Conservation (phyloP, 805 yeast species). For the Ogataea nitratoaversa region DNA sequence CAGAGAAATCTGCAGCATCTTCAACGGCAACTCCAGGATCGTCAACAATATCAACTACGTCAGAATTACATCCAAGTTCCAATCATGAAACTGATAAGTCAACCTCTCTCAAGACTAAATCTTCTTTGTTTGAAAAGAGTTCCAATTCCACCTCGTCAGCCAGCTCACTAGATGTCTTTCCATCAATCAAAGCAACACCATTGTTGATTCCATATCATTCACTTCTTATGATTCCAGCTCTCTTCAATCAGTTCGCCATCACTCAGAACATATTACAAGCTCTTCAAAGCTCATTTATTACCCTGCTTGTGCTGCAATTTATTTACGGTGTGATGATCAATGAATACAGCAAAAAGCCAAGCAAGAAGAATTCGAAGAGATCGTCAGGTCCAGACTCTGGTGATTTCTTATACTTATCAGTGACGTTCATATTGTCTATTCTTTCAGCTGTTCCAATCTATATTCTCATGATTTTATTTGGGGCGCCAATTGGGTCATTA, state of each 20-base stretch:
- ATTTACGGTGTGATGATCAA: conserved; percentile 32
- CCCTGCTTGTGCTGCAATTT: conserved; percentile 33
- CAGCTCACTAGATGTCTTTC: conserved; percentile 7
- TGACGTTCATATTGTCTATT: conserved; percentile 31
- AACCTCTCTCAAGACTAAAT: background rate
- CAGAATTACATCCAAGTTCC: background rate
- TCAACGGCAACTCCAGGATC: background rate
- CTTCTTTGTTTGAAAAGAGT: background rate
- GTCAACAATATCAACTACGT: background rate
- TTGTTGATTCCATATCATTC: conserved; percentile 31
- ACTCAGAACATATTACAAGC: conserved; percentile 24
- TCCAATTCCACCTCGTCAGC: conserved; percentile 1
- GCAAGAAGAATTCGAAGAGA: conserved; percentile 12
- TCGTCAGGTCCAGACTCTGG: conserved; percentile 11
- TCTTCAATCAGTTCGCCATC: conserved; percentile 32
- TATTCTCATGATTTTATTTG: conserved; percentile 53
- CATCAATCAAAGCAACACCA: conserved; percentile 14
- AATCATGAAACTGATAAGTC: background rate
- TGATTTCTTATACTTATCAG: conserved; percentile 24
- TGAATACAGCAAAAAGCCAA: conserved; percentile 27
- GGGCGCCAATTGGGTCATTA: conserved; percentile 69
- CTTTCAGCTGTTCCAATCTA: conserved; percentile 37
- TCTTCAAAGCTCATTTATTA: conserved; percentile 26
- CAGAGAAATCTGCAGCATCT: conserved; percentile 6
- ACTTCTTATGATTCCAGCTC: conserved; percentile 19